Conservation (phyloP, 2,329 filamentous ascomycete species). For the Pseudocercospora cruenta region DNA sequence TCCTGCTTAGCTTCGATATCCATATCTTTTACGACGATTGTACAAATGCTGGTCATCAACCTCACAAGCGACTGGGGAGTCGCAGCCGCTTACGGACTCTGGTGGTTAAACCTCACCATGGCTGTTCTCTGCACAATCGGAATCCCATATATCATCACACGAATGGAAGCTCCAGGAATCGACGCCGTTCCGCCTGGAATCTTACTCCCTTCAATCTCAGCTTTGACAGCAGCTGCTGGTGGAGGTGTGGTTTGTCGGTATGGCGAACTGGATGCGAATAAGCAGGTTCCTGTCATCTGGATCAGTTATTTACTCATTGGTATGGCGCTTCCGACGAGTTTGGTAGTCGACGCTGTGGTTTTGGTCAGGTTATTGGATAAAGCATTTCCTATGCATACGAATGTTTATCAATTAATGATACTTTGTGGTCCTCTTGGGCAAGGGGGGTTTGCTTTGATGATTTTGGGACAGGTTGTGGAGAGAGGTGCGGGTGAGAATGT, state of each 20-base stretch:
- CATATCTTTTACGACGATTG: slow-evolving; percentile 22
- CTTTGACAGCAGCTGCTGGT: slow-evolving; percentile 17
- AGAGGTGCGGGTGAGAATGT: slow-evolving; percentile 14
- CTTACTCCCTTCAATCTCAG: slow-evolving; percentile 18
- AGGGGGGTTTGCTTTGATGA: slow-evolving; percentile 23
- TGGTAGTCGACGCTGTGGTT: slow-evolving; percentile 16
- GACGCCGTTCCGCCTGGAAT: slow-evolving; percentile 13
- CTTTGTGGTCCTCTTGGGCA: slow-evolving; percentile 25
- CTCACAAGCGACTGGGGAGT: slow-evolving; percentile 3
- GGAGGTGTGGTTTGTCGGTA: slow-evolving; percentile 24
- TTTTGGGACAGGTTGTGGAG: slow-evolving; percentile 19
- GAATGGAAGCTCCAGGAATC: slow-evolving; percentile 12
- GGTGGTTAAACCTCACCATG: slow-evolving; percentile 20
- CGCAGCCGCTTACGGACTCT: slow-evolving; percentile 21
- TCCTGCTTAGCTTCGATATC: slow-evolving; percentile 17
- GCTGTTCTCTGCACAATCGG: slow-evolving; percentile 14
- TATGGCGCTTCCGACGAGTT: slow-evolving; percentile 10
- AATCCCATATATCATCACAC: slow-evolving; percentile 19
- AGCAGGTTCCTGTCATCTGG: slow-evolving; percentile 23
- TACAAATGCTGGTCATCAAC: slow-evolving; percentile 21
- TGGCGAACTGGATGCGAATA: slow-evolving; percentile 13
- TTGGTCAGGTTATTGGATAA: slow-evolving; percentile 18
- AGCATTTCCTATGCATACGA: slow-evolving; percentile 16
- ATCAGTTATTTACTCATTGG: slow-evolving; percentile 24
- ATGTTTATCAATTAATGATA: slow-evolving; percentile 27